phyloP scores from a whole-genome alignment of 148 eudicot species.

The Spergularia bocconei region DNA sequence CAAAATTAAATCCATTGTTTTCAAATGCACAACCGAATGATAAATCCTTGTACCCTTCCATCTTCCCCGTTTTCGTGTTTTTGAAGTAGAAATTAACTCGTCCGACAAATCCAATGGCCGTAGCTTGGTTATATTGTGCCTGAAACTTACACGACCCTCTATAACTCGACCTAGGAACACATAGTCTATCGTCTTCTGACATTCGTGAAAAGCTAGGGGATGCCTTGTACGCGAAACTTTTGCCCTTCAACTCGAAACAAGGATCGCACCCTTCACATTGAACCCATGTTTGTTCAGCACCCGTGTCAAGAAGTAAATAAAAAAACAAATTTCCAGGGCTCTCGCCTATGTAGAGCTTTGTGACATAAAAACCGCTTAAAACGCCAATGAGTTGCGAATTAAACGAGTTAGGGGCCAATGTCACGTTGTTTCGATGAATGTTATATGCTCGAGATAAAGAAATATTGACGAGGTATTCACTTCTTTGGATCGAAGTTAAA shows the following conservation, averaged over 20 bases:
- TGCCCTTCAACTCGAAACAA: neutral
- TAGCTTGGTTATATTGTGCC: neutral
- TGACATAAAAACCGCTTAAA: neutral
- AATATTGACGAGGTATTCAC: conserved; percentile 4
- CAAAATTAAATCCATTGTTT: neutral
- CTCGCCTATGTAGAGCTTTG: neutral
- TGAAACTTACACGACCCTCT: conserved; percentile 1
- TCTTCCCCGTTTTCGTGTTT: neutral
- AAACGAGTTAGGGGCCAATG: neutral
- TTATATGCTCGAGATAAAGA: neutral
- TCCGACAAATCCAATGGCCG: neutral
- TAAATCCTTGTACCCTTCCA: neutral
- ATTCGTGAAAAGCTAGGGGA: neutral
- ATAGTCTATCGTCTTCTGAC: neutral
- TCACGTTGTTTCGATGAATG: neutral
- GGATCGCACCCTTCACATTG: conserved; percentile 16
- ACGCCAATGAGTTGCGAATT: neutral
- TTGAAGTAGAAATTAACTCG: conserved; percentile 10
- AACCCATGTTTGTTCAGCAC: conserved; percentile 9
- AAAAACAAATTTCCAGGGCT: neutral
- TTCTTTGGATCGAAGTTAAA: neutral
- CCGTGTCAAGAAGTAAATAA: conserved; percentile 5
- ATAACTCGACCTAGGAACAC: neutral
- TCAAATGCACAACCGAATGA: conserved; percentile 14
- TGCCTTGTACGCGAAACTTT: neutral